These are phyloP conservation scores for Colletotrichum sp. DNA, from an alignment of 2,329 filamentous ascomycete species.

Conservation along the genomic window DNA sequence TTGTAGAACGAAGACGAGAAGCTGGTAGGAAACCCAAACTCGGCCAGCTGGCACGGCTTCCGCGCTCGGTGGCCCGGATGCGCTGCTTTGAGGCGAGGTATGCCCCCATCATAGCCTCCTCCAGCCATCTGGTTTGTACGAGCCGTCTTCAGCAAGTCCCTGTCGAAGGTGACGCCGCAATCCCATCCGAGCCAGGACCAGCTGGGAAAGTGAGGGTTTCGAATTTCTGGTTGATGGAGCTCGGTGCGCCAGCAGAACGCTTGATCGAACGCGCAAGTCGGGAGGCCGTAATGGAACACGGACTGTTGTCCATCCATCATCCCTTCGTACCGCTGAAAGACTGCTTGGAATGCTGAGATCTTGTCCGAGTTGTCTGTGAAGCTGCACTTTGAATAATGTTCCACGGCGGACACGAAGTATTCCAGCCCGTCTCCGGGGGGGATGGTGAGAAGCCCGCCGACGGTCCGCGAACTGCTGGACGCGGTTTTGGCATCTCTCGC, in stretches of 20 bases:
- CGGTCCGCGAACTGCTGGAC: background rate
- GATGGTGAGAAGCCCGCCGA: background rate
- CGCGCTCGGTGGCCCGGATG: background rate
- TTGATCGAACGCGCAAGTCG: background rate
- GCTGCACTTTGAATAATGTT: background rate
- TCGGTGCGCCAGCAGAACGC: background rate
- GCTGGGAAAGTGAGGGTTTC: background rate
- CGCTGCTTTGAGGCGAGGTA: background rate
- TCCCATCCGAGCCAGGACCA: background rate
- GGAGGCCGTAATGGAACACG: background rate
- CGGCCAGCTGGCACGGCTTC: background rate
- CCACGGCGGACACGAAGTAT: background rate
- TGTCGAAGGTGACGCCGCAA: background rate
- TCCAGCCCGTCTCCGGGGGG: background rate
- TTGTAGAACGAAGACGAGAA: background rate
- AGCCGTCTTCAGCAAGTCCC: background rate
- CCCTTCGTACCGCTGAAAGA: background rate
- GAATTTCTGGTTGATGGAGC: background rate
- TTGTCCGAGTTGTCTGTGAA: background rate
- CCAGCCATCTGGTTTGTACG: background rate
- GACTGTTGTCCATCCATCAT: background rate
- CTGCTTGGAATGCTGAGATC: background rate
- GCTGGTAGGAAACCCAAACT: background rate
- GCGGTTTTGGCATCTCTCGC: fast-evolving
- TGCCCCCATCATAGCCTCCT: background rate